A percentile compares a stretch with the other conserved stretches of the same genome.
Conservation (phyloP, 2,329 filamentous ascomycete species). For the Elsinoe perseae region DNA sequence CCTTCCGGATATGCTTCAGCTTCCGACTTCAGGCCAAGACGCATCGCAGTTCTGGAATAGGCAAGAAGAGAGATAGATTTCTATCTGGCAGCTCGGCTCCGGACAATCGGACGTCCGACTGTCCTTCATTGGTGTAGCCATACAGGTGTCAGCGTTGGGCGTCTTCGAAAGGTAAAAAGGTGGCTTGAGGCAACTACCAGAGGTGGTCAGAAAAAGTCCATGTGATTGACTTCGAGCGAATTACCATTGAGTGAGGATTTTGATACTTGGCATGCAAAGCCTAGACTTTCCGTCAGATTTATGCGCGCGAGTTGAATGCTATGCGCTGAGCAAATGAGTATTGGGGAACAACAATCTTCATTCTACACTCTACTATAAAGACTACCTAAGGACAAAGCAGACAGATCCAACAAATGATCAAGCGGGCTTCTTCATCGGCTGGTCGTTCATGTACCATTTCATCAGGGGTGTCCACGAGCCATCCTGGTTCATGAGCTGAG, state of each 20-base stretch:
- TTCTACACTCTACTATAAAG: neutral
- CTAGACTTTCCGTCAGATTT: too few species aligned
- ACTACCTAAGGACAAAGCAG: neutral
- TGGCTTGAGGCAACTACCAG: too few species aligned
- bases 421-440: slow-evolving; percentile 19
- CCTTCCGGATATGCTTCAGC: neutral
- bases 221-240: too few species aligned
- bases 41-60: neutral
- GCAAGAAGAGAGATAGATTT: neutral
- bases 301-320: too few species aligned
- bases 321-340: neutral
- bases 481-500: slow-evolving; percentile 40
- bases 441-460: slow-evolving; percentile 24
- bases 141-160: too few species aligned
- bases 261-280: too few species aligned
- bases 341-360: neutral
- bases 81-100: neutral
- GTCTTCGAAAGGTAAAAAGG: too few species aligned
- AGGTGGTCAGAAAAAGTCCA: too few species aligned
- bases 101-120: too few species aligned
- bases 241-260: too few species aligned
- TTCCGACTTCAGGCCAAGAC: neutral
- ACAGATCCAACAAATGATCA: neutral
- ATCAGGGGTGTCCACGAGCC: slow-evolving; percentile 35
- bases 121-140: too few species aligned